Base-by-base conservation (phyloP, 192 early-diverging fungal species). In the Coemansia sp. region DNA sequence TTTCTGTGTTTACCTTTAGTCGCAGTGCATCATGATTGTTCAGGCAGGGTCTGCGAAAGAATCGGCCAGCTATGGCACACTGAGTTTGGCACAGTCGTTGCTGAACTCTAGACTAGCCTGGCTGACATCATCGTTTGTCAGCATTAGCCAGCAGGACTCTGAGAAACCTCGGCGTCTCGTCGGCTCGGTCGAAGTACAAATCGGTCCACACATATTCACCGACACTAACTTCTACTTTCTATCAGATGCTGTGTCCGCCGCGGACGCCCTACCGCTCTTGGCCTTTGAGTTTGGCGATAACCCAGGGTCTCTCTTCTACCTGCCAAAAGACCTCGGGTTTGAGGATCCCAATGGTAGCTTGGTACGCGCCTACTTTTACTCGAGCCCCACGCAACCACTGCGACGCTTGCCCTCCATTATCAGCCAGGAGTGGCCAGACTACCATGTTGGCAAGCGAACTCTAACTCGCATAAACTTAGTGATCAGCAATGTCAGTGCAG, bases 231-330 rank as follows among this genome's bases (percentile, higher is more conserved):
- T 88, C 53, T 87, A 83, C 61, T 43, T 56, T 21, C 18, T 71
- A 35, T 26, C 50, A n/a, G 57, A 21, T 11, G 20, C n/a, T n/a
- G n/a, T n/a, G n/a, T n/a, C n/a, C n/a, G n/a, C 31, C 37, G 35
- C 50, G 3, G 24, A 46, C 13, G 8, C 50, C 18, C 34, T 60
- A 38, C 66, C 57, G 2, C 64, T 34, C 23, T 64, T 90, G 38
- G 77, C 83, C 3, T 71, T 90, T 55, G 84, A 86, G 60, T 86
- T 90, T 73, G 74, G 75, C 16, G 88, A 90, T 5, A 67, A 71
- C 43, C 64, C 79, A 5, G 70, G 71, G 20, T 77, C 81, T 31
- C 71, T 77, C 6, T 86, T 84, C 43, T 58, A 82, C 24, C 70
- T 90, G 38, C 88, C 88, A 4, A 79, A 79, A 39, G 73, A 86